Base-by-base conservation (phyloP, 176 grass and related monocot species). In the Thinopyrum elongatum region DNA sequence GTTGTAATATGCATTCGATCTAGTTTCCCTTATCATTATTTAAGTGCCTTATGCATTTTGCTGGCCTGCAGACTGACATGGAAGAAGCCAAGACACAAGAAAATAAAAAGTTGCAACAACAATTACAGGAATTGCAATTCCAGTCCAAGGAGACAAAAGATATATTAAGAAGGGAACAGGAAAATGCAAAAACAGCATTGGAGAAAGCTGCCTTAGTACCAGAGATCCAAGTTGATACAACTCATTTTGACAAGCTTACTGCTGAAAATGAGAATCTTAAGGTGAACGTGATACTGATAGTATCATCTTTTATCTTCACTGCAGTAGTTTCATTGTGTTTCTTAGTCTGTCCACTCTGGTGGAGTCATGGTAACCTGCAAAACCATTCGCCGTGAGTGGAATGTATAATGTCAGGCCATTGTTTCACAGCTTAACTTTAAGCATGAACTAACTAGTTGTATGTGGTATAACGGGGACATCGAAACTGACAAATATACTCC, bases 211-310 rank as follows among this genome's bases (percentile, higher is more conserved):
- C 82, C 65, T 39, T 92, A 68, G 64, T 96, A 86, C 92, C 90
- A 61, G 94, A 94, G 88, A 83, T 99, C 21, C 92, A 86, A 85
- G 63, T 91, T 88, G 97, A 99, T 94, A 91, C 88, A 80, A 78
- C 90, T 90, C 82, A 86, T 38, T 75, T 91, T 71, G 88, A 94
- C 88, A 85, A 92, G 82, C 82, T 95, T 67, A 96, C 92, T 90
- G 88, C 87, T 77, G 97, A 98, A 91, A 98, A 98, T 90, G 88
- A 80, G 22, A 92, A 91, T 67, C 92, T 98, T 62, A 96, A 98
- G 97, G 97, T 98, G 82, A 82, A 57, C 55, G 55, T 65, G 39
- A 35, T 51, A 46, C 53, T 65, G 39, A 35, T 61, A 46, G 47
- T 70, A 70, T 49, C 21, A 71, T 36, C 53, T 86, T 67, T 81